Evolutionary conservation across 768 basidiomycete species (phyloP), one percentile per base, ranked within the genome.

Genomic region (Gautieria morchelliformis): DNA sequence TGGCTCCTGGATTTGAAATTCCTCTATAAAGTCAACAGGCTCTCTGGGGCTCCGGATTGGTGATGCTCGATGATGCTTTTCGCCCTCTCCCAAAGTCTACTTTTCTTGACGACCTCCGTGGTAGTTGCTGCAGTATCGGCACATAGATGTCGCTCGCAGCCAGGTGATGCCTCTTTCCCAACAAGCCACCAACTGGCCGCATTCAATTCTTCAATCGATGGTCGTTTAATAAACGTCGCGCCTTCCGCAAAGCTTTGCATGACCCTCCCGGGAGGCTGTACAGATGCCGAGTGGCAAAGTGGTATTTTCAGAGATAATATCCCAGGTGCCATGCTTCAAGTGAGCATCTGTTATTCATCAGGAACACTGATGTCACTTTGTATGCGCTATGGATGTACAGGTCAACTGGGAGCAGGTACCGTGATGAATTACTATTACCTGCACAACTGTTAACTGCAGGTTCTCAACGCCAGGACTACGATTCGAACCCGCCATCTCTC

Each of bases 271-370:
- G 53, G 53, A 9, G 53, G 53, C 9, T 55, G 53, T 30, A 4
- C 53, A 42, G 53, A 55, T 24, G 53, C 9, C 15, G 53, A 45
- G 17, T 55, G 53, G 53, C 14, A 12, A 40, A 55, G 30, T 19
- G n/a, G 19, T 4, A 12, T 44, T 1, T 55, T 55, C 33, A 33
- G 41, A 24, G 42, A 15, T 33, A 55, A 22, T 41, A 45, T 55
- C 7, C 53, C 53, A 24, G 41, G 53, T n/a, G 53, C 53, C 4
- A 45, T 55, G 53, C 48, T 49, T 49, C 24, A 49, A n/a, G 48
- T 49, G 11, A 49, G 48, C 27, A 14, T 47, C 46, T 49, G 3
- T 49, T 30, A 12, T 49, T 20, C 48, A n/a, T 17, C 48, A n/a
- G 27, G 3, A 7, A 14, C 9, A 49, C 1, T 3, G 4, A 19